These are phyloP conservation scores for Eleusine coracana DNA, from an alignment of 176 grass and related monocot genomes.

Conservation along the genomic window DNA sequence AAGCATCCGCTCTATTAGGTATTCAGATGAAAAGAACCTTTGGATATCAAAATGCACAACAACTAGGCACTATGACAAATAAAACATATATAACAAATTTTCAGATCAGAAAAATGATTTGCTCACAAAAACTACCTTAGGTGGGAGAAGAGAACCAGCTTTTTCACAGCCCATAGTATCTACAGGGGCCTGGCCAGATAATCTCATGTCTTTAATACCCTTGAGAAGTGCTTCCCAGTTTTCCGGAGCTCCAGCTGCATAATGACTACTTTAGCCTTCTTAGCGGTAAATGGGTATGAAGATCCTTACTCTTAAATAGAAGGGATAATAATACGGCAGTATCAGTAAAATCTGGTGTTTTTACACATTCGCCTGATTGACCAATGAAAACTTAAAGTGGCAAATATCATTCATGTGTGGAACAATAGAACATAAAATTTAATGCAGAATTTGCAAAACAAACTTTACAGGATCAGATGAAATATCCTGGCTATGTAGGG, in stretches of 20 bases:
- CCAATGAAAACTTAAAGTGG: background rate
- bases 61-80: background rate
- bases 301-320: slow-evolving; percentile 16
- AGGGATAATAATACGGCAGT: background rate
- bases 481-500: slow-evolving; percentile 2
- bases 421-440: background rate
- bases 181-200: slow-evolving; percentile 76
- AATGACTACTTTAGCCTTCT: slow-evolving; percentile 28
- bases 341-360: slow-evolving; percentile 7
- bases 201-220: slow-evolving; percentile 90
- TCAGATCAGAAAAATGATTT: background rate
- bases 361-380: background rate
- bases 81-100: background rate
- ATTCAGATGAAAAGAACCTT: background rate
- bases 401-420: background rate
- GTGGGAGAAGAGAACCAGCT: slow-evolving; percentile 80
- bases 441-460: background rate
- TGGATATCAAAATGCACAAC: background rate
- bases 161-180: slow-evolving; percentile 96
- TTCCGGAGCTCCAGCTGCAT: slow-evolving; percentile 58
- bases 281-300: background rate
- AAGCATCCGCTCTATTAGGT: background rate
- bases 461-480: background rate
- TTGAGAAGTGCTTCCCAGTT: slow-evolving; percentile 78
- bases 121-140: slow-evolving; percentile 57